phyloP scores from a whole-genome alignment of 2,329 filamentous ascomycete genomes.

The Pseudohalonectria lignicola region DNA sequence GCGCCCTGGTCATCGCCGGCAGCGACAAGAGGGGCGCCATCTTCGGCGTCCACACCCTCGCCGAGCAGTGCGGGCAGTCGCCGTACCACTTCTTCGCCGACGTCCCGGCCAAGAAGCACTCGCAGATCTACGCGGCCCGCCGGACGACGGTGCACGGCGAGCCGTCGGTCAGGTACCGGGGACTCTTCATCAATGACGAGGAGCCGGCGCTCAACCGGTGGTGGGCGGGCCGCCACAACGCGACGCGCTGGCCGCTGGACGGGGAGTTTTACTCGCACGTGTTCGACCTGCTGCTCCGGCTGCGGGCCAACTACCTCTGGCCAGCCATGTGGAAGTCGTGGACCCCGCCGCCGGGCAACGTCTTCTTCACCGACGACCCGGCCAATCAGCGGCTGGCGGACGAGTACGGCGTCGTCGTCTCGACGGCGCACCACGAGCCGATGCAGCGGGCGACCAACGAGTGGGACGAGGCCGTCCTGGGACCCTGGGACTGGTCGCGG shows the following conservation, averaged over 20 bases:
- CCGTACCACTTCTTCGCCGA: constrained; percentile 50
- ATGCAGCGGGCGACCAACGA: constrained; percentile 53
- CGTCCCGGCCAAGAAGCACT: constrained; percentile 35
- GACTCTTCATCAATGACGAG: constrained; percentile 63
- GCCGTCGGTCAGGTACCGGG: constrained; percentile 51
- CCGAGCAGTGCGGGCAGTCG: constrained; percentile 50
- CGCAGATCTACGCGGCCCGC: constrained; percentile 35
- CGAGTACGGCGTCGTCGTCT: constrained; percentile 64
- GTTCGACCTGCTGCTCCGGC: constrained; percentile 59
- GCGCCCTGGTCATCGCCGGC: constrained; percentile 36
- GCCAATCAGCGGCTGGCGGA: constrained; percentile 59
- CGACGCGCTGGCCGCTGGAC: constrained; percentile 9
- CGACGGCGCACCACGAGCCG: constrained; percentile 63
- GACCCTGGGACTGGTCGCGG: constrained; percentile 57
- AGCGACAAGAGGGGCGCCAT: constrained; percentile 45
- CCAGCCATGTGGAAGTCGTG: constrained; percentile 41
- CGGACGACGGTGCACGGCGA: constrained; percentile 35
- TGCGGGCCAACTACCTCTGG: constrained; percentile 67
- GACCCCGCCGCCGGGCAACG: constrained; percentile 28
- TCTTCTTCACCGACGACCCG: constrained; percentile 63
- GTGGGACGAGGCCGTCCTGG: constrained; percentile 40
- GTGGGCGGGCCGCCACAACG: constrained; percentile 40
- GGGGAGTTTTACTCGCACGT: constrained; percentile 58
- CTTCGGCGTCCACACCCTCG: constrained; percentile 45
- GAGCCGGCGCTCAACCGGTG: constrained; percentile 50